Conservation (phyloP, 1,139 yeast genomes). For the Suhomyces terraborum region DNA sequence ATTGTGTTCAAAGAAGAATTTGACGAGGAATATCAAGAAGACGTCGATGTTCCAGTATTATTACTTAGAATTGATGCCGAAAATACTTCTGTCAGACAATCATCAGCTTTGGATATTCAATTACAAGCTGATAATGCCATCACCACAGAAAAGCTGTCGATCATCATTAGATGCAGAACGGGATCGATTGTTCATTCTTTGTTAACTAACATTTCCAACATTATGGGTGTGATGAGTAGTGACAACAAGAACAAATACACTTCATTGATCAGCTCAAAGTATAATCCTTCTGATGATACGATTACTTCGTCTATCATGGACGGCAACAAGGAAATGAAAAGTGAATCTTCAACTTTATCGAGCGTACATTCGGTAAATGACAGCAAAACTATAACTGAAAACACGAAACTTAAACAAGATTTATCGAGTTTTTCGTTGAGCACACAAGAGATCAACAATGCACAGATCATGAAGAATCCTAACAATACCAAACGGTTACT, state of each 20-base stretch:
- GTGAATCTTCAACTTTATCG: slow-evolving; percentile 40
- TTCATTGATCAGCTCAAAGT: slow-evolving; percentile 22
- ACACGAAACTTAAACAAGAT: slow-evolving; percentile 13
- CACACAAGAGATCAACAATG: slow-evolving; percentile 18
- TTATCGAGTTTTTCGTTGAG: slow-evolving; percentile 17
- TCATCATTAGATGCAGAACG: slow-evolving; percentile 40
- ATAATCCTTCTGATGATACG: slow-evolving; percentile 33
- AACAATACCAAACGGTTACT: slow-evolving; percentile 22
- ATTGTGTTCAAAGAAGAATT: slow-evolving; percentile 45
- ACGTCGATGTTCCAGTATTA: slow-evolving; percentile 40
- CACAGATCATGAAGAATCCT: slow-evolving; percentile 18
- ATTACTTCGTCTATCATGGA: slow-evolving; percentile 42
- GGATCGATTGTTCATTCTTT: slow-evolving; percentile 32
- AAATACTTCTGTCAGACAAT: slow-evolving; percentile 32
- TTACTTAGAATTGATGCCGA: slow-evolving; percentile 32
- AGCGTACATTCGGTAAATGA: slow-evolving; percentile 31
- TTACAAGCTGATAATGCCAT: slow-evolving; percentile 36
- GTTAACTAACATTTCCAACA: slow-evolving; percentile 30
- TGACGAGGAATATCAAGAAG: slow-evolving; percentile 34
- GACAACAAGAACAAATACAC: slow-evolving; percentile 21
- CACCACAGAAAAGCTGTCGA: slow-evolving; percentile 29
- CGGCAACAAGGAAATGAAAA: slow-evolving; percentile 19
- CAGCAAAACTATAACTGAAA: slow-evolving; percentile 7
- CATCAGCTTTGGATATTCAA: slow-evolving; percentile 47
- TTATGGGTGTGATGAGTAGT: slow-evolving; percentile 27